These are phyloP conservation scores for Nakazawaea wickerhamii DNA, from an alignment of 805 yeast species.

Conservation along the genomic window DNA sequence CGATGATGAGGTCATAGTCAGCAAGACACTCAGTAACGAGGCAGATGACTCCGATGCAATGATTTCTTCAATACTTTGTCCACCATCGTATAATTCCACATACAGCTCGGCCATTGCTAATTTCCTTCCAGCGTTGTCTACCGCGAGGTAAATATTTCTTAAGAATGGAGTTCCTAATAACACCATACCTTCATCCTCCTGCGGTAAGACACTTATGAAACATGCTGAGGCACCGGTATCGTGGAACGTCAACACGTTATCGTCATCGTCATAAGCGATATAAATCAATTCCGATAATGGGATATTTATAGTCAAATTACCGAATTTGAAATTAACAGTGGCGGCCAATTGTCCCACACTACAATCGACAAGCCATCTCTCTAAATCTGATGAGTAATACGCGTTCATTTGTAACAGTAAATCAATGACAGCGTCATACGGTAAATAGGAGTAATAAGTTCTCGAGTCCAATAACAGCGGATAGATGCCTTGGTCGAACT, in stretches of 20 bases:
- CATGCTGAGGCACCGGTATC: conserved; percentile 53
- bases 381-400: conserved; percentile 39
- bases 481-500: conserved; percentile 31
- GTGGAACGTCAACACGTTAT: conserved; percentile 37
- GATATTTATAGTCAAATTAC: conserved; percentile 42
- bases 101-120: conserved; percentile 52
- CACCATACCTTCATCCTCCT: conserved; percentile 40
- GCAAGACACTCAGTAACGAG: neutral
- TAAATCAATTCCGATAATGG: conserved; percentile 45
- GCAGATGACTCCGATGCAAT: neutral
- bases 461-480: conserved; percentile 62
- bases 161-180: conserved; percentile 57
- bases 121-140: conserved; percentile 51
- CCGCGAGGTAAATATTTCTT: conserved; percentile 49
- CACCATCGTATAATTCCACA: conserved; percentile 2
- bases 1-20: neutral
- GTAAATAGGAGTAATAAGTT: conserved; percentile 43
- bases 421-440: conserved; percentile 49
- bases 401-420: conserved; percentile 71
- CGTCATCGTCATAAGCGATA: conserved; percentile 31
- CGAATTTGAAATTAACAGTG: conserved; percentile 46
- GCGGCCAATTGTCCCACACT: conserved; percentile 44
- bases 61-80: neutral
- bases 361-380: conserved; percentile 62
- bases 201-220: conserved; percentile 45